Base-by-base conservation (phyloP, 1,139 yeast genomes). In the Trichomonascaceae sp. region DNA sequence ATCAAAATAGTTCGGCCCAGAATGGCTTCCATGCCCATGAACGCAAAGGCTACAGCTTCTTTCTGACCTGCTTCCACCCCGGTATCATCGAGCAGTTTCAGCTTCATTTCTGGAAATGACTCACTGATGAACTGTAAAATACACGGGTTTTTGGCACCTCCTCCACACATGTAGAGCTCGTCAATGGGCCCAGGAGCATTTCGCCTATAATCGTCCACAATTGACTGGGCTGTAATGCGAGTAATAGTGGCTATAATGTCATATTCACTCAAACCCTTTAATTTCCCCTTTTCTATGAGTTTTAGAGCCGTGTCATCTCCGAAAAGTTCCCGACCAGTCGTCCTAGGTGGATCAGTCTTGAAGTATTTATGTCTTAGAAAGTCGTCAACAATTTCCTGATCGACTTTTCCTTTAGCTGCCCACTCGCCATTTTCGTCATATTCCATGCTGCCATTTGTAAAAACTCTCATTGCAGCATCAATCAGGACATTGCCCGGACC, bases 401-500 rank as follows among this genome's bases (percentile, higher is more conserved):
- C 60, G 1, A 58, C 61, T 1, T 4, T 39, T 15, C 62, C 62
- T 43, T 51, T 49, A 27, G 49, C 53, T 18, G 60, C 62, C 62
- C 61, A 58, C n/a, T 43, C 45, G 6, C 62, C 62, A 41, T 59
- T 58, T 24, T 24, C 12, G 50, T 59, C 62, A 46, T 52, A 59
- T 44, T 59, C 61, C 53, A 58, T 38, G 19, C 50, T 45, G 4
- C 55, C 60, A 17, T 56, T 46, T 12, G 59, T 58, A 53, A 58
- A 57, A 27, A 55, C 38, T n/a, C 62, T 50, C 58, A 59, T 59
- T 27, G 61, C 61, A n/a, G 62, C 60, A 49, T 59, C 62, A 19
- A 59, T 59, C 32, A 59, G 55, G 18, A 58, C 56, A 47, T 58
- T 59, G 1, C 62, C 62, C 17, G 62, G 62, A 22, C 62, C 62